Percentiles rank a stretch among this genome's conserved stretches.
These are phyloP conservation scores for Thelonectria blattea DNA, from an alignment of 2,329 filamentous ascomycete species.

Conservation along the genomic window DNA sequence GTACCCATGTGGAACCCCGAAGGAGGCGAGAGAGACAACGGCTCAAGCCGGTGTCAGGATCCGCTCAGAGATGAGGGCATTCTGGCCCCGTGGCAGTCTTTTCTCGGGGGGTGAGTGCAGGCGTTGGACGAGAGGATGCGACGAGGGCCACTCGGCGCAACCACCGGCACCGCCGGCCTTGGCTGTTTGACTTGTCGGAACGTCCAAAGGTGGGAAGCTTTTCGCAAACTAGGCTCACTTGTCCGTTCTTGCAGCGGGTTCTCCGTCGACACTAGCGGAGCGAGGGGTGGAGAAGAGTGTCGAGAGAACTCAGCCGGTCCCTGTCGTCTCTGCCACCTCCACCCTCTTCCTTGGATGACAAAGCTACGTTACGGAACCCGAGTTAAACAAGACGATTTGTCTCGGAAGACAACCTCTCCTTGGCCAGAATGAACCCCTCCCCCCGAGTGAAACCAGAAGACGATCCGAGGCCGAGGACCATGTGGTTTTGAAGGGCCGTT, in stretches of 20 bases:
- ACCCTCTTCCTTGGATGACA: constrained; percentile 8
- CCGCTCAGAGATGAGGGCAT: neutral
- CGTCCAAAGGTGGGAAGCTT: neutral
- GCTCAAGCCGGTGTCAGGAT: constrained; percentile 10
- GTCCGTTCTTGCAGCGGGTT: constrained; percentile 8
- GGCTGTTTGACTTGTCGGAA: constrained; percentile 1
- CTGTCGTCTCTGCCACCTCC: neutral
- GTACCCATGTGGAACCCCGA: constrained; percentile 21
- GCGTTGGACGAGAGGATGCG: neutral
- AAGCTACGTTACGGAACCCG: constrained; percentile 5
- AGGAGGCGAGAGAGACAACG: constrained; percentile 13
- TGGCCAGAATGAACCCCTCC: neutral
- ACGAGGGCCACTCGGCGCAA: constrained; percentile 9
- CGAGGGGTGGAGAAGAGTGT: constrained; percentile 10
- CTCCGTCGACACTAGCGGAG: constrained; percentile 9
- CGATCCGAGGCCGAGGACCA: constrained; percentile 4
- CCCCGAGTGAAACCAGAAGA: constrained; percentile 11
- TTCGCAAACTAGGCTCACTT: constrained; percentile 8
- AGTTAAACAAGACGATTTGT: constrained; percentile 13
- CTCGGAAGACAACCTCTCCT: constrained; percentile 14
- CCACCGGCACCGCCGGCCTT: neutral
- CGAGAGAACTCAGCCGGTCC: constrained; percentile 11
- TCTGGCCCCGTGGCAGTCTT: constrained; percentile 4
- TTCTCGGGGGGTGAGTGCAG: neutral
- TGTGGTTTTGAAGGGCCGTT: too few species aligned